Evolutionary conservation across 768 basidiomycete species (phyloP).

Genomic region (Boletus bicolor): DNA sequence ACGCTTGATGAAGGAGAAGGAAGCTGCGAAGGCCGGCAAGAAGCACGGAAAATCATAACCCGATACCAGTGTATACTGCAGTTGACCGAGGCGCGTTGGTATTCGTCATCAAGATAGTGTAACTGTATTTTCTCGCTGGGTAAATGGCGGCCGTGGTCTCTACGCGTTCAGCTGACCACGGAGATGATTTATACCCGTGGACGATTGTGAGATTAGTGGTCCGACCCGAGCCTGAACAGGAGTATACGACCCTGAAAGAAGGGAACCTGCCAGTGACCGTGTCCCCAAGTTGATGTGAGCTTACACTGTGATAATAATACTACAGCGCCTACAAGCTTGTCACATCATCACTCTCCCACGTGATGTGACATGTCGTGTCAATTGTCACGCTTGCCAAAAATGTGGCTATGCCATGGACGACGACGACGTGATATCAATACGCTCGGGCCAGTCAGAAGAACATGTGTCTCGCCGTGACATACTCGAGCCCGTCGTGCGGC

Average conservation of each 20-base stretch:
- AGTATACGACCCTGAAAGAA: slow-evolving; percentile 1
- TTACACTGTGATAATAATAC: no score
- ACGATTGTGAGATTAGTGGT: slow-evolving; percentile 5
- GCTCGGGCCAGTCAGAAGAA: slow-evolving; percentile 30
- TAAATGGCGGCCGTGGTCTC: background rate
- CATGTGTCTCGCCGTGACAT: slow-evolving; percentile 46
- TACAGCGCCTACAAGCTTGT: background rate
- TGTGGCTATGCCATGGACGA: slow-evolving; percentile 15
- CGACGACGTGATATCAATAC: slow-evolving; percentile 36
- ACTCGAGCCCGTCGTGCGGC: slow-evolving; percentile 64
- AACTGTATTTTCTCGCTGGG: slow-evolving; percentile 1
- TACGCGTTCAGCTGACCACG: background rate
- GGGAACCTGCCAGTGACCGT: background rate
- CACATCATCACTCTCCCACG: slow-evolving; percentile 13
- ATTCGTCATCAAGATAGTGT: background rate
- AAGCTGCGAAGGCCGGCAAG: slow-evolving; percentile 44
- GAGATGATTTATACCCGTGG: slow-evolving; percentile 15
- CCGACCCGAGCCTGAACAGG: slow-evolving; percentile 2
- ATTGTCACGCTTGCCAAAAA: slow-evolving; percentile 12
- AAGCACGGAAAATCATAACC: slow-evolving; percentile 33
- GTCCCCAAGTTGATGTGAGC: no score
- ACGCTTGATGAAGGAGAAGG: slow-evolving; percentile 56
- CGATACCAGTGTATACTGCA: background rate
- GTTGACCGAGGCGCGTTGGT: background rate
- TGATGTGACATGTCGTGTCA: slow-evolving; percentile 30